Evolutionary conservation across 345 rosid species (phyloP).

Genomic region (Luvunga scandens): DNA sequence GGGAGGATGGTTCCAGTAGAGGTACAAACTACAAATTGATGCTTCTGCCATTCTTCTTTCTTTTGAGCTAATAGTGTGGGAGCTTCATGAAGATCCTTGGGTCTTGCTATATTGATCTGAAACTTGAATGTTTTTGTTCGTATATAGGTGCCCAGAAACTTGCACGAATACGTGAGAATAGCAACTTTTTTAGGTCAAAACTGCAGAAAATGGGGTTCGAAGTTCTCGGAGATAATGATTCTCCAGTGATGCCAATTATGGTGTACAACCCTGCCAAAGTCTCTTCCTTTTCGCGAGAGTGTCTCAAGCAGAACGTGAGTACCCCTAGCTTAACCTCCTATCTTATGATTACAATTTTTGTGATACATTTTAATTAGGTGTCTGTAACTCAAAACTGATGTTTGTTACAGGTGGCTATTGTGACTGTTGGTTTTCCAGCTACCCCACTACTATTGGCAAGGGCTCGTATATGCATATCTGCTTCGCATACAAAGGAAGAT

Average conservation of each 20-base stretch:
- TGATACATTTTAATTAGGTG: not conserved
- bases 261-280: conserved; percentile 94
- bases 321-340: not conserved
- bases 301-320: conserved; percentile 69
- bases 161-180: conserved; percentile 84
- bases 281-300: conserved; percentile 93
- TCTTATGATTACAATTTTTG: not conserved
- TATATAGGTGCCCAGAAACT: conserved; percentile 82
- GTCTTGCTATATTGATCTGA: not conserved
- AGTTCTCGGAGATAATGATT: conserved; percentile 95
- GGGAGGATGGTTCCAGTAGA: conserved; percentile 92
- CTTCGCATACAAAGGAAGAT: conserved; percentile 73
- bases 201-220: conserved; percentile 93
- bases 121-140: not conserved
- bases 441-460: conserved; percentile 76
- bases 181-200: conserved; percentile 93
- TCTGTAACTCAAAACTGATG: not conserved
- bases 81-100: not conserved
- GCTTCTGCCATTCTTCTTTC: not conserved
- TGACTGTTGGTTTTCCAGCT: conserved; percentile 64
- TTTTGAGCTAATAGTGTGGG: not conserved
- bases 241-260: conserved; percentile 98
- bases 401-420: conserved; percentile 51
- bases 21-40: conserved; percentile 34
- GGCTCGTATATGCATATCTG: conserved; percentile 83